Base-by-base conservation (phyloP, 164 flowering plant species). In the Chimonanthus salicifolius region DNA sequence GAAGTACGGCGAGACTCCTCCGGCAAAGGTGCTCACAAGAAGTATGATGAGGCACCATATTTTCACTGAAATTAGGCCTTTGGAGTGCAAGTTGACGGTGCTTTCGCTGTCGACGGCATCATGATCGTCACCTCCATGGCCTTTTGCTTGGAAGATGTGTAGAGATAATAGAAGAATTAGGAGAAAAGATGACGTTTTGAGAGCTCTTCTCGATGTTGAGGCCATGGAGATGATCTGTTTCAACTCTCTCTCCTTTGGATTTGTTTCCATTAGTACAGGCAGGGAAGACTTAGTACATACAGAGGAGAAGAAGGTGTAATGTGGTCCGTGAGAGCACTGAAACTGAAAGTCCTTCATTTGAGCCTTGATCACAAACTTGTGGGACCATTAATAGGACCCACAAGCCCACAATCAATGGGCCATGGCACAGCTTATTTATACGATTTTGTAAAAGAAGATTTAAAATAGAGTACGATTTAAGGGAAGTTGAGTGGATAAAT, bases 1-100 rank as follows among this genome's bases (percentile, higher is more conserved):
- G 67, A 90, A 92, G 74, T 90, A 90, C 1, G 98, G 96, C 3
- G 96, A 92, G 9, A 94, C 80, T 0, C 97, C 97, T 5, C 89
- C 92, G 2, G 78, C 84, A 62, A 94, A 92, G 1, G 96, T 90
- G 80, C 77, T 78, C 21, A 89, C 83, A 0, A 94, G 78, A 10
- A 94, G 74, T 45, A 94, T 87, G 47, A 90, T 76, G 20, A 90
- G 78, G 71, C 97, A 91, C 85, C 86, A 91, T 15, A 94, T 58
- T 73, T 94, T 94, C 51, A 89, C 94, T 9, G 83, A 63, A 16
- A 91, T 72, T 9, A 93, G 71, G 18, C 85, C 80, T 73, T 74
- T 85, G 3, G 88, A 62, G 47, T 72, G 88, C 76, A 92, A 69
- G 48, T 81, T 72, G 13, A 21, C 73, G 2, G 7, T 4, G 44